Conservation (phyloP, 169 alveolate species). For the Plasmodium gonderi region DNA sequence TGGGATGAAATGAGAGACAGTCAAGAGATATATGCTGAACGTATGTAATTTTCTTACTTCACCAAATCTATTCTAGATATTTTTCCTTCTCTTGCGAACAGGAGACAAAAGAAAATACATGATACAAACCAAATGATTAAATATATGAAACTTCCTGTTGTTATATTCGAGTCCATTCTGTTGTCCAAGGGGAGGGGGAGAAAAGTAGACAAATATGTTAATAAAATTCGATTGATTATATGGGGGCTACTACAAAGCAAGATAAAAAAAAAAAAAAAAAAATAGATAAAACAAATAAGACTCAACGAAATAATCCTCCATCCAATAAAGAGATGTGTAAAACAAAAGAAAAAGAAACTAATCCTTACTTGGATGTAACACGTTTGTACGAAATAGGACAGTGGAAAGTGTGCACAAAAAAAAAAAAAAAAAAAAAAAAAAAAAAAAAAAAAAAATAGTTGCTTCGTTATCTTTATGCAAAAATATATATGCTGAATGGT, state of each 20-base stretch:
- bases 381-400: not conserved
- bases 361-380: not conserved
- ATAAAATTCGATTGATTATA: too few species aligned
- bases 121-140: conserved; percentile 59
- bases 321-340: not conserved
- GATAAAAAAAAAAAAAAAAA: not conserved
- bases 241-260: not conserved
- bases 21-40: not conserved
- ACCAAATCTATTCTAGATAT: conserved; percentile 22
- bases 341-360: not conserved
- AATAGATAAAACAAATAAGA: not conserved
- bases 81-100: conserved; percentile 68
- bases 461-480: not conserved
- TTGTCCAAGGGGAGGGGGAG: not conserved
- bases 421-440: not conserved
- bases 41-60: conserved; percentile 2
- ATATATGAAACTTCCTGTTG: conserved; percentile 32
- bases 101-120: conserved; percentile 47
- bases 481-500: not conserved
- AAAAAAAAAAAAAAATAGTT: not conserved
- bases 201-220: not conserved
- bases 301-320: not conserved
- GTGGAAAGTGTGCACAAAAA: not conserved
- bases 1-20: not conserved
- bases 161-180: conserved; percentile 32